These are phyloP conservation scores for Geosmithia flava DNA, from an alignment of 2,329 filamentous ascomycete species.

Conservation along the genomic window DNA sequence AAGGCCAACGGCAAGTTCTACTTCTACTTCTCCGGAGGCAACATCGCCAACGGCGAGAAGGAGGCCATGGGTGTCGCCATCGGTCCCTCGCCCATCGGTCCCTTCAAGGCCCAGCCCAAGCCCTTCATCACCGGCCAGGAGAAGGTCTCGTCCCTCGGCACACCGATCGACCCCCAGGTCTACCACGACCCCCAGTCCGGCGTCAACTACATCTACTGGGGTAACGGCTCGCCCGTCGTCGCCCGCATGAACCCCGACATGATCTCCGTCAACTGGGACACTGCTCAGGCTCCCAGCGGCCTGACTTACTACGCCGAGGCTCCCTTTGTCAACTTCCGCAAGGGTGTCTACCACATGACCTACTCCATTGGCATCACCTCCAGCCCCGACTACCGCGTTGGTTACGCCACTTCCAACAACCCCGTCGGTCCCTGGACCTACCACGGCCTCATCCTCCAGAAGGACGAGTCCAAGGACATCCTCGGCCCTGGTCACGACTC, in stretches of 20 bases:
- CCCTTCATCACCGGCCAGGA: constrained; percentile 47
- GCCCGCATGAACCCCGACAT: constrained; percentile 32
- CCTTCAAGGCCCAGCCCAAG: constrained; percentile 40
- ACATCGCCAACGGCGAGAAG: constrained; percentile 40
- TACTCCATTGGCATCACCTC: constrained; percentile 35
- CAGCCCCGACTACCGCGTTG: constrained; percentile 30
- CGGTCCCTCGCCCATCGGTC: constrained; percentile 41
- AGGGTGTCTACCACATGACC: constrained; percentile 32
- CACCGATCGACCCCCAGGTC: constrained; percentile 47
- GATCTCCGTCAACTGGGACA: constrained; percentile 25
- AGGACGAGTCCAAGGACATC: constrained; percentile 26
- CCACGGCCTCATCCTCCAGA: constrained; percentile 28
- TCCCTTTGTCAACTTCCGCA: constrained; percentile 27
- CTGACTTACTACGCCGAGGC: constrained; percentile 27
- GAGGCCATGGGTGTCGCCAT: constrained; percentile 48
- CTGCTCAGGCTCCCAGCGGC: constrained; percentile 18
- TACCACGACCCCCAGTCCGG: constrained; percentile 47
- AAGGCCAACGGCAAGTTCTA: constrained; percentile 49
- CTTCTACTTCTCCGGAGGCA: constrained; percentile 45
- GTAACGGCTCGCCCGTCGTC: constrained; percentile 28
- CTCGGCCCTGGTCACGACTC: constrained; percentile 31
- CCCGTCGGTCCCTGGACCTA: constrained; percentile 30
- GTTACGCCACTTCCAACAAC: constrained; percentile 27
- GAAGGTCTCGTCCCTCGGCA: constrained; percentile 15
- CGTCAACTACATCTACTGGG: constrained; percentile 51